Conservation (phyloP, 371 early-diverging fungal genomes). For the Syncephalastrum monosporum region DNA sequence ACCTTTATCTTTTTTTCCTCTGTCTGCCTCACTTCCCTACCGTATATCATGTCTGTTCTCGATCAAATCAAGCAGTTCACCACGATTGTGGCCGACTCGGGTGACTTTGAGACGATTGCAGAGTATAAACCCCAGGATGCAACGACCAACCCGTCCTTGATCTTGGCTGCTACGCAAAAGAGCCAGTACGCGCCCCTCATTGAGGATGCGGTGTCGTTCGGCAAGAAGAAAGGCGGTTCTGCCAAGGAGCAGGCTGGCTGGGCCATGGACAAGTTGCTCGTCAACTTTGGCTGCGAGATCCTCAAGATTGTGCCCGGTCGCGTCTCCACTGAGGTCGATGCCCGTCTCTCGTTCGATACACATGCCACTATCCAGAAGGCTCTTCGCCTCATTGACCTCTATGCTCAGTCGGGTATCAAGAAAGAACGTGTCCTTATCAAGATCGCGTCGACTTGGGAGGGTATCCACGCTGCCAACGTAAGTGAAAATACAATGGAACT, state of each 20-base stretch:
- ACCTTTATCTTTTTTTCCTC: background rate
- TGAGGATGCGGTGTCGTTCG: conserved; percentile 89
- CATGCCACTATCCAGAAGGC: conserved; percentile 94
- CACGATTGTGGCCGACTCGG: conserved; percentile 97
- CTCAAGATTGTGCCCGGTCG: conserved; percentile 97
- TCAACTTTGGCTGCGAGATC: conserved; percentile 96
- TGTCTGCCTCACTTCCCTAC: background rate
- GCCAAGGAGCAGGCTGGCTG: conserved; percentile 72
- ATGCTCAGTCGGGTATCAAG: conserved; percentile 81
- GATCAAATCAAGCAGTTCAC: conserved; percentile 88
- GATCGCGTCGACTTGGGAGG: conserved; percentile 98
- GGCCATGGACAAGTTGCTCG: conserved; percentile 93
- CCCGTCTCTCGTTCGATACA: conserved; percentile 92
- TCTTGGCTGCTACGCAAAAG: conserved; percentile 92
- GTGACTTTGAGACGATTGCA: conserved; percentile 97
- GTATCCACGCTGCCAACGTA: conserved; percentile 95
- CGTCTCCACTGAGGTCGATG: conserved; percentile 98
- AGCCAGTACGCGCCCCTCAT: conserved; percentile 86
- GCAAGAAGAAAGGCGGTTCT: conserved; percentile 68
- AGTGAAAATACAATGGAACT: background rate
- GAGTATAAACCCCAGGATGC: conserved; percentile 98
- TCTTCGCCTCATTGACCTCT: conserved; percentile 83
- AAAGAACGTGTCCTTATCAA: conserved; percentile 96
- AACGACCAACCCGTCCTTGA: conserved; percentile 98
- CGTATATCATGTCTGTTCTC: conserved; percentile 57